These are phyloP conservation scores for Yamadazyma dendronema DNA, from an alignment of 1,139 yeast genomes.

Conservation along the genomic window DNA sequence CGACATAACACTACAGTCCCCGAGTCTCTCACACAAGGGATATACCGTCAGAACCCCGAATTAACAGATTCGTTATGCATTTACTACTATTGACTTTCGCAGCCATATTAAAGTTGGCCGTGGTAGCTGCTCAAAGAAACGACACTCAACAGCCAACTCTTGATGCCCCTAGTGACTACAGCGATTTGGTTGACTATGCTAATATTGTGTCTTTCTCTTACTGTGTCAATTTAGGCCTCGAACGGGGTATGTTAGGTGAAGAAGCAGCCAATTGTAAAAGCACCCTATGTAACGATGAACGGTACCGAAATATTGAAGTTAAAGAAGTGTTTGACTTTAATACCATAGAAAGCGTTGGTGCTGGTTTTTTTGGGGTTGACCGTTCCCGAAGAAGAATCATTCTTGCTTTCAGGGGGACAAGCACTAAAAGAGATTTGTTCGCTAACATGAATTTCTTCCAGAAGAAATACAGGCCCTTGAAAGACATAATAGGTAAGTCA, in stretches of 20 bases:
- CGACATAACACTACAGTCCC: too few species aligned
- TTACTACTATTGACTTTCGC: not conserved
- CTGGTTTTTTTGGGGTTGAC: slow-evolving; percentile 51
- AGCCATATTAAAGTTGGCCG: not conserved
- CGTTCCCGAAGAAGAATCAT: slow-evolving; percentile 31
- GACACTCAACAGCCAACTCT: not conserved
- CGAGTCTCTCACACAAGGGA: too few species aligned
- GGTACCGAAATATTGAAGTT: slow-evolving; percentile 26
- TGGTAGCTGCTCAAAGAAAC: not conserved
- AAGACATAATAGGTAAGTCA: slow-evolving; percentile 8
- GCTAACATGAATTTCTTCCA: slow-evolving; percentile 50
- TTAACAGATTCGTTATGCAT: not conserved
- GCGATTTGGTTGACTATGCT: slow-evolving; percentile 25
- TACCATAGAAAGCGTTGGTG: slow-evolving; percentile 45
- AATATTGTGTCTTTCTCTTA: slow-evolving; percentile 37
- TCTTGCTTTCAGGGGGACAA: slow-evolving; percentile 56
- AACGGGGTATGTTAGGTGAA: slow-evolving; percentile 23
- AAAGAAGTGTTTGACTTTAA: slow-evolving; percentile 39
- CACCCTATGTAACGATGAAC: slow-evolving; percentile 19
- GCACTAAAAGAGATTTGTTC: slow-evolving; percentile 57
- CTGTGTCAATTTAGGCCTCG: slow-evolving; percentile 28
- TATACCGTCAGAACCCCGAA: too few species aligned
- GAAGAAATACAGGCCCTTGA: slow-evolving; percentile 35
- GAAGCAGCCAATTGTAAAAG: slow-evolving; percentile 21
- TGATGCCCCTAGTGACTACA: slow-evolving; percentile 5